Conservation (phyloP, 164 flowering plant species). For the Nymphaea colorata region DNA sequence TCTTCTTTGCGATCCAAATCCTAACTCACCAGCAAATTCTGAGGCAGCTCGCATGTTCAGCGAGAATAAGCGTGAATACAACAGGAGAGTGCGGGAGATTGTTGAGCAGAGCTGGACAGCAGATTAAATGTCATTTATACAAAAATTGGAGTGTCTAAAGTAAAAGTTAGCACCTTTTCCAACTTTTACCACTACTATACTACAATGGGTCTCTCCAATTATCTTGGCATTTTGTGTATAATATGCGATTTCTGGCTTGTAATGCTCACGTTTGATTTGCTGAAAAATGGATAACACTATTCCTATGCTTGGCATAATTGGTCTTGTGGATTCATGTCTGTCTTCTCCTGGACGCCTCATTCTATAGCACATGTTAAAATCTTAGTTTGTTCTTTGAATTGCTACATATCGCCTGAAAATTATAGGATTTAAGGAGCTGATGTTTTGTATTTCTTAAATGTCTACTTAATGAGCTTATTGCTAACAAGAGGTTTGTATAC, state of each 20-base stretch:
- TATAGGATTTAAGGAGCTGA: no score
- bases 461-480: no score
- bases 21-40: conserved; percentile 85
- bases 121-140: conserved; percentile 19
- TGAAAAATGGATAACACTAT: neutral
- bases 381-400: no score
- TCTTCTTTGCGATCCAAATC: conserved; percentile 76
- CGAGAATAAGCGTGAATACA: conserved; percentile 75
- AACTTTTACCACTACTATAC: neutral
- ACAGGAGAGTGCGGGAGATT: conserved; percentile 59
- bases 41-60: conserved; percentile 82
- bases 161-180: neutral
- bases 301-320: neutral
- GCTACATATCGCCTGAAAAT: no score
- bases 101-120: conserved; percentile 96
- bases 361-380: no score
- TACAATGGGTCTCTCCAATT: neutral
- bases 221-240: neutral
- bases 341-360: no score
- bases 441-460: no score
- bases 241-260: neutral
- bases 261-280: neutral
- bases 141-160: neutral
- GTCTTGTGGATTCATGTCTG: neutral
- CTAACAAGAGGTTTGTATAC: no score